phyloP scores from a whole-genome alignment of 2,329 filamentous ascomycete species.

The Talaromyces sp. region DNA sequence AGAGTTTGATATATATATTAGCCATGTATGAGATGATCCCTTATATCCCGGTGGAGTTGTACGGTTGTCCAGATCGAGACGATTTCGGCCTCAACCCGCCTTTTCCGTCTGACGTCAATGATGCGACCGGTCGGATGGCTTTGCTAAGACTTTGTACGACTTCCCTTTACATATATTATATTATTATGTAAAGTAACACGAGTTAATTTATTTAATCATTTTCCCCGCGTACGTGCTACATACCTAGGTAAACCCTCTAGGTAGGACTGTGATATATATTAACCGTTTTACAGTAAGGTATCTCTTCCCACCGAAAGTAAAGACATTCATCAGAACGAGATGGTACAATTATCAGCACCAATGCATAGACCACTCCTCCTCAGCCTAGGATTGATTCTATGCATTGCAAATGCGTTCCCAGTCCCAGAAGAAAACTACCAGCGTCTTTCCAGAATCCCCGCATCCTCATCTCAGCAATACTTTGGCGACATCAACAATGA shows the following conservation, averaged over 20 bases:
- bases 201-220: background rate
- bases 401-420: conserved; percentile 16
- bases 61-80: background rate
- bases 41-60: background rate
- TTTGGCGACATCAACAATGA: conserved; percentile 14
- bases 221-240: background rate
- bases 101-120: background rate
- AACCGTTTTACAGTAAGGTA: too few relatives aligned
- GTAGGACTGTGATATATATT: background rate
- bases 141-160: background rate
- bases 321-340: background rate
- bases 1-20: background rate
- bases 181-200: background rate
- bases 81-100: background rate
- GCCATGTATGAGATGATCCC: background rate
- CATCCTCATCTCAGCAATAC: conserved; percentile 24
- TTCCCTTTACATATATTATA: background rate
- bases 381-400: background rate
- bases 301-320: too few relatives aligned
- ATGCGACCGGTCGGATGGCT: background rate
- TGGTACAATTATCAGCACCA: background rate
- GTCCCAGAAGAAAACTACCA: conserved; percentile 27
- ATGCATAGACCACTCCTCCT: background rate
- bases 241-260: background rate
- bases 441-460: conserved; percentile 31